Percentiles rank a stretch among this genome's conserved stretches.
Evolutionary conservation across 371 early-diverging fungal genomes (phyloP).

Genomic region (Aphelidium insulamus): DNA sequence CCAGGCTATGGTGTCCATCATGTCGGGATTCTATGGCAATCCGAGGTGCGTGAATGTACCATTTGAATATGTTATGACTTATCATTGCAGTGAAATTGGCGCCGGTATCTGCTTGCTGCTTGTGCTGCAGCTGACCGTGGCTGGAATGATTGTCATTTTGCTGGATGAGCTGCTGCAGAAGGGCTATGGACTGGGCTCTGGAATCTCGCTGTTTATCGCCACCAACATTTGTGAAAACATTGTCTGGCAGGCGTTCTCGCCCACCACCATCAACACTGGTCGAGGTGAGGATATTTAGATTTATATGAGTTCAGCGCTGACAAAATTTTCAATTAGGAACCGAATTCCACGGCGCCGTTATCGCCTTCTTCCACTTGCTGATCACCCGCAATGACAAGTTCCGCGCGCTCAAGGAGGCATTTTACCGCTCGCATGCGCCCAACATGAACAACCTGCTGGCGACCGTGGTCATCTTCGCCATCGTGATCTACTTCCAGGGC

Average conservation of each 20-base stretch:
- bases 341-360: constrained; percentile 97
- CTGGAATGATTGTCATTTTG: constrained; percentile 91
- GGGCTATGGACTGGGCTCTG: constrained; percentile 99
- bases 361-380: constrained; percentile 87
- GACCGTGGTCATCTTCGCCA: constrained; percentile 74
- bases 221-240: constrained; percentile 98
- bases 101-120: constrained; percentile 78
- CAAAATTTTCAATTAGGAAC: constrained; percentile 15
- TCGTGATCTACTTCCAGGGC: constrained; percentile 97
- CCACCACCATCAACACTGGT: constrained; percentile 89
- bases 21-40: constrained; percentile 94
- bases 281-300: constrained; percentile 36
- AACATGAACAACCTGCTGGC: constrained; percentile 86
- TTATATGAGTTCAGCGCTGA: neutral
- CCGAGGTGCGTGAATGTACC: too few relatives aligned
- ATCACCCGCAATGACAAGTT: constrained; percentile 92
- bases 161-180: constrained; percentile 99
- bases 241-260: constrained; percentile 97
- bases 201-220: constrained; percentile 98
- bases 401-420: constrained; percentile 92
- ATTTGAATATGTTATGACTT: too few relatives aligned
- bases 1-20: constrained; percentile 92
- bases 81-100: constrained; percentile 85
- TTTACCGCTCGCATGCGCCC: constrained; percentile 91
- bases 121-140: constrained; percentile 88